phyloP scores from a whole-genome alignment of 148 eudicot genomes.

The Bassia scoparia region DNA sequence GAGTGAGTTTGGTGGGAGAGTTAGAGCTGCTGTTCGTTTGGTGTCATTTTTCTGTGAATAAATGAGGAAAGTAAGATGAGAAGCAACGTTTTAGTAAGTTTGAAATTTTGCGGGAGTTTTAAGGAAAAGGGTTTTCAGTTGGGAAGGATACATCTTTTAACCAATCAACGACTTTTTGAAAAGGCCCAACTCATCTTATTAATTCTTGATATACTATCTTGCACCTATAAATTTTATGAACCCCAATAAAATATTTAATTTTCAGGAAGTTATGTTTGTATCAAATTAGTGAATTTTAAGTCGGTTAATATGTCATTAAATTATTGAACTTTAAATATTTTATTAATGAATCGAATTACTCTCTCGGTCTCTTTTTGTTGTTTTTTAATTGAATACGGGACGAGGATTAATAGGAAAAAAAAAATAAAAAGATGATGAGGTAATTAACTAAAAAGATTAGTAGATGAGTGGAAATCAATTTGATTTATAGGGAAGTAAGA shows the following conservation, averaged over 20 bases:
- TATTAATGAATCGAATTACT: too few species aligned
- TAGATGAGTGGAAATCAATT: too few species aligned
- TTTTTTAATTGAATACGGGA: too few species aligned
- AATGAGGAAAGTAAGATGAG: slow-evolving; percentile 29
- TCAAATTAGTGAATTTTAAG: background rate
- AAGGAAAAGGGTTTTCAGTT: slow-evolving; percentile 63
- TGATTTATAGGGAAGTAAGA: too few species aligned
- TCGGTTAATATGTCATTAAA: too few species aligned
- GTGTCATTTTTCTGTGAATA: slow-evolving; percentile 23
- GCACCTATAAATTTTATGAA: background rate
- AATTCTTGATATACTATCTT: background rate
- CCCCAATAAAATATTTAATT: background rate
- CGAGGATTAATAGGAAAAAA: too few species aligned
- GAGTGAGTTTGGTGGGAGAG: slow-evolving; percentile 29
- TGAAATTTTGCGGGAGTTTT: slow-evolving; percentile 68
- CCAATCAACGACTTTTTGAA: slow-evolving; percentile 26
- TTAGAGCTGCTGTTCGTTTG: slow-evolving; percentile 26
- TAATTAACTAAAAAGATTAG: too few species aligned
- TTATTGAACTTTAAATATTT: too few species aligned
- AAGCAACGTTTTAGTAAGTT: slow-evolving; percentile 48
- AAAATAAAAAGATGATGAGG: too few species aligned
- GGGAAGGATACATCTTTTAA: slow-evolving; percentile 44
- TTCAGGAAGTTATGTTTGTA: background rate
- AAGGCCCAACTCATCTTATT: slow-evolving; percentile 14
- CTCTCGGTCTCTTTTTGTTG: too few species aligned